These are phyloP conservation scores for Thalassiosira oceanica DNA, from an alignment of 352 stramenopile genomes.

Conservation along the genomic window DNA sequence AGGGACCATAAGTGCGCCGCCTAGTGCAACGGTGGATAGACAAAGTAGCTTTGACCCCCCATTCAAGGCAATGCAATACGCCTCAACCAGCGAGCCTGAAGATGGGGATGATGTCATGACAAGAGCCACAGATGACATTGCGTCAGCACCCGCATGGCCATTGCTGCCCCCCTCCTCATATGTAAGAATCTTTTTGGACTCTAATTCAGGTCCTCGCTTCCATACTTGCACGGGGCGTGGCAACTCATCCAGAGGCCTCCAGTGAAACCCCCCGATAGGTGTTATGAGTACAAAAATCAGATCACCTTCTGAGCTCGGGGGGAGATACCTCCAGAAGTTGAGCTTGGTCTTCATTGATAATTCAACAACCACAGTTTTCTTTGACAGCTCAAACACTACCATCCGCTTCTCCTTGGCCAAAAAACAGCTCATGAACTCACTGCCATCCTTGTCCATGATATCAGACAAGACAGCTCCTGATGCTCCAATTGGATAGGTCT, in stretches of 20 bases:
- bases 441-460: slow-evolving; percentile 69
- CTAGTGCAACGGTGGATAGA: slow-evolving; percentile 61
- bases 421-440: slow-evolving; percentile 82
- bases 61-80: slow-evolving; percentile 74
- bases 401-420: slow-evolving; percentile 81
- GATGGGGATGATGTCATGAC: slow-evolving; percentile 63
- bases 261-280: slow-evolving; percentile 80
- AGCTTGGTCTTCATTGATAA: slow-evolving; percentile 83
- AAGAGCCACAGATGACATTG: slow-evolving; percentile 73
- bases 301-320: slow-evolving; percentile 68
- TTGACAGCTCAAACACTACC: slow-evolving; percentile 57
- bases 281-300: slow-evolving; percentile 80
- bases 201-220: slow-evolving; percentile 71
- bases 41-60: slow-evolving; percentile 57
- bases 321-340: slow-evolving; percentile 81
- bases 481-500: slow-evolving; percentile 78
- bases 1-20: slow-evolving; percentile 34
- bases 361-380: slow-evolving; percentile 79
- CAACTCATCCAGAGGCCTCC: slow-evolving; percentile 77
- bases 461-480: slow-evolving; percentile 79
- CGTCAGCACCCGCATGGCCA: slow-evolving; percentile 54
- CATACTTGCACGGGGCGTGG: slow-evolving; percentile 77
- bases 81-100: slow-evolving; percentile 56
- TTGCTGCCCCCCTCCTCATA: slow-evolving; percentile 82
- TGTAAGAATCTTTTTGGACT: slow-evolving; percentile 79